Evolutionary conservation across 768 basidiomycete species (phyloP).

Genomic region (Rhizopogon rudus): DNA sequence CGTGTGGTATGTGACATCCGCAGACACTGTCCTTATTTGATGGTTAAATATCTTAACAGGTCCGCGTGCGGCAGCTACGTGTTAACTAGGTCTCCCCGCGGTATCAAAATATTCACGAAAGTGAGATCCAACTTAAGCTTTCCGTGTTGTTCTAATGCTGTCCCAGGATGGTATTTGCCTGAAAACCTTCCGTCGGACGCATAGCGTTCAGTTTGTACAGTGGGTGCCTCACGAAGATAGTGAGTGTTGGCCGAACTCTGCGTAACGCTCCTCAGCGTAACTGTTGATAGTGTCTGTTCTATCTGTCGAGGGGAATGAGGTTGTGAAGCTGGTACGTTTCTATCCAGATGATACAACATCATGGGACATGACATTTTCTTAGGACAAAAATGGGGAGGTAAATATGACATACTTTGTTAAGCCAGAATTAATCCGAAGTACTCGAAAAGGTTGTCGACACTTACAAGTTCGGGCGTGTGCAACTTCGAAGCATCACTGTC

Average conservation of each 20-base stretch:
- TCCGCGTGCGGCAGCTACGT: slow-evolving; percentile 41
- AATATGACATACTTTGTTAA: background rate
- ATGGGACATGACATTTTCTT: slow-evolving; percentile 6
- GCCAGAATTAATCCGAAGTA: background rate
- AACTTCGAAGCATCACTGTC: slow-evolving; percentile 44
- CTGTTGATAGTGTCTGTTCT: slow-evolving; percentile 31
- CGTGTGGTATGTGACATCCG: slow-evolving; percentile 33
- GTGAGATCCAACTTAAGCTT: slow-evolving; percentile 7
- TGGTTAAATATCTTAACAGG: slow-evolving; percentile 23
- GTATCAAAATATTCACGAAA: slow-evolving; percentile 50
- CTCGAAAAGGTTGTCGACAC: slow-evolving; percentile 31
- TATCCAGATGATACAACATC: slow-evolving; percentile 5
- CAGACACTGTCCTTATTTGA: background rate
- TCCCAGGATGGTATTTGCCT: slow-evolving; percentile 44
- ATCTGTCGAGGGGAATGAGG: slow-evolving; percentile 46
- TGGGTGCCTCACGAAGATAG: slow-evolving; percentile 49
- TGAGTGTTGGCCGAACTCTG: slow-evolving; percentile 12
- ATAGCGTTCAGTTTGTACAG: slow-evolving; percentile 41
- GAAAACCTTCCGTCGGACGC: slow-evolving; percentile 43
- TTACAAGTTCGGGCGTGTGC: slow-evolving; percentile 40
- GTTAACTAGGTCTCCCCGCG: slow-evolving; percentile 43
- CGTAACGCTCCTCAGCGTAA: slow-evolving; percentile 6
- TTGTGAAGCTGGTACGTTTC: slow-evolving; percentile 38
- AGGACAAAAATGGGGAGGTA: slow-evolving; percentile 45
- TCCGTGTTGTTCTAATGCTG: background rate